Percentiles rank a stretch among this genome's conserved stretches.
phyloP scores from a whole-genome alignment of 352 stramenopile genomes.

The Phytophthora pini region DNA sequence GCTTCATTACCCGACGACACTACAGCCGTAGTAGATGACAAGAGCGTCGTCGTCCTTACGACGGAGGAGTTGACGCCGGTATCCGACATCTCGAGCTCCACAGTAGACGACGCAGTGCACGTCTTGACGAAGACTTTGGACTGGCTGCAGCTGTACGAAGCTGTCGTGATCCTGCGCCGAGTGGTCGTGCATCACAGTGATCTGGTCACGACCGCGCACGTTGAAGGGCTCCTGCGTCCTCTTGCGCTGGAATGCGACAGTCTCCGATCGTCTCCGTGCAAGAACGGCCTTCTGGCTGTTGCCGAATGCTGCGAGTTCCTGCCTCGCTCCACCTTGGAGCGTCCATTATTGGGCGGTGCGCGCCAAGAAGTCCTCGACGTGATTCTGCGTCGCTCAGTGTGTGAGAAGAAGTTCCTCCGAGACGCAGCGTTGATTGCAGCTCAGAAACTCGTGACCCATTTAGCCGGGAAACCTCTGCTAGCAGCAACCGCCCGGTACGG shows the following conservation, averaged over 20 bases:
- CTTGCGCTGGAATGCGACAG: constrained; percentile 62
- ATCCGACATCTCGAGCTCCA: constrained; percentile 21
- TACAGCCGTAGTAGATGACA: constrained; percentile 42
- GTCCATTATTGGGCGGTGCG: constrained; percentile 25
- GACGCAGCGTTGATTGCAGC: constrained; percentile 56
- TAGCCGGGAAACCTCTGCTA: constrained; percentile 55
- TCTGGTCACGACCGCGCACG: constrained; percentile 30
- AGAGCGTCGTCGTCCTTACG: constrained; percentile 46
- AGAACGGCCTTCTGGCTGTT: constrained; percentile 71
- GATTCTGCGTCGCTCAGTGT: constrained; percentile 65
- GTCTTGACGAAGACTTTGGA: constrained; percentile 40
- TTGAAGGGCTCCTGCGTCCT: constrained; percentile 36
- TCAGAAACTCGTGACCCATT: constrained; percentile 44
- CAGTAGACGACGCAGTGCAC: constrained; percentile 33
- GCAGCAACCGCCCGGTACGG: constrained; percentile 47
- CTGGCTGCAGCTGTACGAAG: constrained; percentile 74
- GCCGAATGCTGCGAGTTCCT: constrained; percentile 69
- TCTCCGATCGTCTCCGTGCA: constrained; percentile 70
- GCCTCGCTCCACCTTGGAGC: constrained; percentile 18
- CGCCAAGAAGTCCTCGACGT: constrained; percentile 52
- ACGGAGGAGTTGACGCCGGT: constrained; percentile 51
- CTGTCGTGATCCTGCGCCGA: constrained; percentile 57
- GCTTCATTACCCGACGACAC: constrained; percentile 14
- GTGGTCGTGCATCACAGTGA: constrained; percentile 57
- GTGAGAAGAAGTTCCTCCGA: constrained; percentile 79